Evolutionary conservation across 345 rosid genomes (phyloP), one percentile per base, ranked within the genome.

Genomic region (Salix brachista): DNA sequence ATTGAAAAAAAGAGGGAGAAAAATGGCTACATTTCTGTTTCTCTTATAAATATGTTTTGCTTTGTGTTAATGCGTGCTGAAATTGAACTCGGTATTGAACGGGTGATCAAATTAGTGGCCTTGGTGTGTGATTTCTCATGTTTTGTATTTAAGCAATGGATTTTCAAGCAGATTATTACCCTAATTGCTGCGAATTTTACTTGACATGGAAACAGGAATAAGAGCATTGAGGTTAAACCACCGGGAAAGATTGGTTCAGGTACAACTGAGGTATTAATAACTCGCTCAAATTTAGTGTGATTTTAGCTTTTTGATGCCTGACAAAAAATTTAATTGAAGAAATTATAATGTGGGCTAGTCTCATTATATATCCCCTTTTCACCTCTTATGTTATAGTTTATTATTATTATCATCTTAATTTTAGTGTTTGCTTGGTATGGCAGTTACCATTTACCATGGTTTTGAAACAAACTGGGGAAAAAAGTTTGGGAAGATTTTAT

Each of bases 241-340:
- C 81, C 97, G 5, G 98, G 97, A 34, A 94, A 84, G 88, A 80
- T 94, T 58, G 87, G 84, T 75, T 67, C 94, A 26, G 98, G 98
- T 80, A 91, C 94, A 77, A 89, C 93, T 52, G 97, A 92, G 98
- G 98, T 92, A 85, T 65, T 17, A 28, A 6, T 4, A 37, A 48
- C 67, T 30, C 3, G 28, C 34, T 64, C 17, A 32, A 60, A 46
- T 37, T 25, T 13, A 23, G 21, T 42, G 37, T 48, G 46, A 42
- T 25, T 23, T 39, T 32, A 36, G 34, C 54, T 5, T 39, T 62
- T 48, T 66, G 60, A n/a, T 44, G 21, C 62, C 48, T 75, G 26
- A 61, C 52, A 19, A 26, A 12, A 4, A 0, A 65, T 11, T 65
- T 65, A 65, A 12, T 32, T 30, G 41, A 65, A 6, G 37, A 28